phyloP scores from a whole-genome alignment of 768 basidiomycete genomes.

The Suillus paluster region DNA sequence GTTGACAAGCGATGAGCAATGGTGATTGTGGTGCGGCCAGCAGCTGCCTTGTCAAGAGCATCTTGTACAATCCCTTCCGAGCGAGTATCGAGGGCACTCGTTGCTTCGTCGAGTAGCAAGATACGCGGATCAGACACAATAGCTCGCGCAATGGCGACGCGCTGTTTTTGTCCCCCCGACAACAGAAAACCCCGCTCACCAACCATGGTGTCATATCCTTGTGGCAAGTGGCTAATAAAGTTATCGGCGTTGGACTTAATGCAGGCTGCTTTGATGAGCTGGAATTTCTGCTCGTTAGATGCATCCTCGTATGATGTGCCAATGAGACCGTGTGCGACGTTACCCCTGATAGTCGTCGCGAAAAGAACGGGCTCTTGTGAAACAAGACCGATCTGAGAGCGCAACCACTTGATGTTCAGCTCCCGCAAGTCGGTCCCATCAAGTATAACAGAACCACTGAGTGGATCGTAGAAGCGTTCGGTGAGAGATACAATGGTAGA shows the following conservation, averaged over 20 bases:
- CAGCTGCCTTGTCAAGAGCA: slow-evolving; percentile 54
- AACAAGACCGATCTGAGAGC: slow-evolving; percentile 55
- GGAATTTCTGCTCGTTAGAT: slow-evolving; percentile 45
- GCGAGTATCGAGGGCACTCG: slow-evolving; percentile 53
- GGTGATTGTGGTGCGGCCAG: slow-evolving; percentile 41
- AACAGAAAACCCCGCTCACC: slow-evolving; percentile 55
- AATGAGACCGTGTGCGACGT: slow-evolving; percentile 54
- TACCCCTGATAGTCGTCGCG: slow-evolving; percentile 48
- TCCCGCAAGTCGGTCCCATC: slow-evolving; percentile 50
- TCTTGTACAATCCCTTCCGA: slow-evolving; percentile 57
- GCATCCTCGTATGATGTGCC: slow-evolving; percentile 46
- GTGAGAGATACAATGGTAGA: slow-evolving; percentile 48
- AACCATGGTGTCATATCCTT: slow-evolving; percentile 56
- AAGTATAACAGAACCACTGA: slow-evolving; percentile 44
- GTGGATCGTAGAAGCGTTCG: slow-evolving; percentile 59
- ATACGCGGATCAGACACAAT: slow-evolving; percentile 54
- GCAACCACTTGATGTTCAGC: slow-evolving; percentile 54
- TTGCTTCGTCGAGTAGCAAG: slow-evolving; percentile 54
- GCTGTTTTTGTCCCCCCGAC: slow-evolving; percentile 56
- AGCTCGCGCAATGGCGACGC: slow-evolving; percentile 57
- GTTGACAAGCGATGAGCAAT: slow-evolving; percentile 41
- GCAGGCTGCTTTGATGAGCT: slow-evolving; percentile 50
- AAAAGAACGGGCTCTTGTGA: slow-evolving; percentile 56
- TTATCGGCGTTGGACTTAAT: slow-evolving; percentile 56
- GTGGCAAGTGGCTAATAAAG: slow-evolving; percentile 50